Evolutionary conservation across 306 rosid genomes (phyloP).

Genomic region (Medicago arabica): DNA sequence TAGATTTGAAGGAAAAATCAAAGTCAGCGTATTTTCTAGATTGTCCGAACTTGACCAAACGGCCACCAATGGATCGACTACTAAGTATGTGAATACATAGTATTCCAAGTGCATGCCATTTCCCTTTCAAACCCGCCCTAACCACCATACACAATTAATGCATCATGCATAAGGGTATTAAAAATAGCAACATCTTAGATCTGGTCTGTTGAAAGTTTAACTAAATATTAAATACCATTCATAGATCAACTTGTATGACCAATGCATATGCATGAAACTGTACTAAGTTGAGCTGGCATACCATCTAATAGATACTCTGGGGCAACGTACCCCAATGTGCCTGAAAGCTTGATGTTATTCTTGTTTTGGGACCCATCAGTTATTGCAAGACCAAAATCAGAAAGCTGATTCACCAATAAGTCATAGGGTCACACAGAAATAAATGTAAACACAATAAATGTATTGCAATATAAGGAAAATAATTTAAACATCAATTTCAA

Average conservation of each 20-base stretch:
- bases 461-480: constrained; percentile 5
- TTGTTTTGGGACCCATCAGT: constrained; percentile 84
- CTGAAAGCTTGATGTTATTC: constrained; percentile 85
- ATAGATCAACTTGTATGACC: constrained; percentile 27
- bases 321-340: constrained; percentile 94
- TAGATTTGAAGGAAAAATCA: too few relatives aligned
- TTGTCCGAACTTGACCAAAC: background rate
- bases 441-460: constrained; percentile 36
- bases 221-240: constrained; percentile 26
- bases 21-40: background rate
- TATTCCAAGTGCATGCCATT: background rate
- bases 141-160: constrained; percentile 36
- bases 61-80: background rate
- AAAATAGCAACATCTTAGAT: constrained; percentile 36
- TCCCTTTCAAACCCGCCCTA: constrained; percentile 34
- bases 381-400: constrained; percentile 96
- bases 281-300: constrained; percentile 59
- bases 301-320: constrained; percentile 99
- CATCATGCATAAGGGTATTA: constrained; percentile 36
- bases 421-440: constrained; percentile 30
- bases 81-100: background rate
- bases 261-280: constrained; percentile 42
- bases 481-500: constrained; percentile 26
- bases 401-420: constrained; percentile 64
- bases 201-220: constrained; percentile 43